A percentile compares a stretch with the other conserved stretches of the same genome.
Evolutionary conservation across 2,329 filamentous ascomycete genomes (phyloP).

Genomic region (Samsoniella hepiali): DNA sequence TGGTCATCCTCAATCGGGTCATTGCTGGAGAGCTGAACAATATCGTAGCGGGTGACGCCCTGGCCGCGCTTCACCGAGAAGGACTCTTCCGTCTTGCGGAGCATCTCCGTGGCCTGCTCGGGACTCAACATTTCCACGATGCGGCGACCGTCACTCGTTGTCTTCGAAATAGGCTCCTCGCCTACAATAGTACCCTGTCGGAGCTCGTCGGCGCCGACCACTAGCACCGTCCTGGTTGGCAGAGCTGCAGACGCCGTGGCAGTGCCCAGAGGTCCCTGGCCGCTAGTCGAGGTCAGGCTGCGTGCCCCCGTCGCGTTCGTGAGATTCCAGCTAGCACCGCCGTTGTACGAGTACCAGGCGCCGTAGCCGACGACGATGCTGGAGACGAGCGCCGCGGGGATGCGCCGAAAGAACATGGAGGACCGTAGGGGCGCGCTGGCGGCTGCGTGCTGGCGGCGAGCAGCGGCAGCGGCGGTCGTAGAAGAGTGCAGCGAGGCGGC

Average conservation of each 20-base stretch:
- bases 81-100: constrained; percentile 86
- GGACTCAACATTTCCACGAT: constrained; percentile 95
- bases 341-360: constrained; percentile 69
- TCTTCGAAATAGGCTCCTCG: constrained; percentile 85
- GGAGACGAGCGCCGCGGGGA: constrained; percentile 64
- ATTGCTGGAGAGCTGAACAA: constrained; percentile 93
- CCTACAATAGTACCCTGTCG: constrained; percentile 84
- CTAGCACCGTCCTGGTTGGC: constrained; percentile 66
- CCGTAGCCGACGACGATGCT: constrained; percentile 68
- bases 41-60: constrained; percentile 90
- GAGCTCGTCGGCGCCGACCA: constrained; percentile 87
- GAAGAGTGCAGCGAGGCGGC: constrained; percentile 22
- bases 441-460: constrained; percentile 32
- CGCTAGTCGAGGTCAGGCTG: constrained; percentile 41
- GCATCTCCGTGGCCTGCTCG: constrained; percentile 86
- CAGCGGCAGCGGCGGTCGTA: constrained; percentile 20
- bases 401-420: constrained; percentile 72
- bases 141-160: constrained; percentile 77
- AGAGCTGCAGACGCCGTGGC: constrained; percentile 36
- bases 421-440: constrained; percentile 55
- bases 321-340: constrained; percentile 32
- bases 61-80: constrained; percentile 85
- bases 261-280: constrained; percentile 23
- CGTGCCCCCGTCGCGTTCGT: constrained; percentile 35
- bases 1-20: constrained; percentile 98